Evolutionary conservation across 1,139 yeast genomes (phyloP).

Genomic region (Taphrina pruni): DNA sequence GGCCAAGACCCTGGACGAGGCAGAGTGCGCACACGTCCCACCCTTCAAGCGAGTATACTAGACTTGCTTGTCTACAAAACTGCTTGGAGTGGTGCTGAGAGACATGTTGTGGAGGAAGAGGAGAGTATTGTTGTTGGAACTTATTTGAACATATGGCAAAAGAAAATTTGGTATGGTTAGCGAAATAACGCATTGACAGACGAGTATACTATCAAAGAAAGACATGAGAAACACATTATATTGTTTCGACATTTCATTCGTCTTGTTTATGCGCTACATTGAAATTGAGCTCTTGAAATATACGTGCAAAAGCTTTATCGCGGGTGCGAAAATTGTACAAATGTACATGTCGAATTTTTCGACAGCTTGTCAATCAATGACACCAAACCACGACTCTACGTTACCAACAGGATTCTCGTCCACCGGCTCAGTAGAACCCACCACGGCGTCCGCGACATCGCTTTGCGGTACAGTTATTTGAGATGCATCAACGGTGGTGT

Average conservation of each 20-base stretch:
- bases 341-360: too few species aligned
- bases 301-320: too few species aligned
- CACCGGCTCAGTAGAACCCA: too few species aligned
- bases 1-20: constrained; percentile 81
- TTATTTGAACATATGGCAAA: constrained; percentile 11
- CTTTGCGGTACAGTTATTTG: too few species aligned
- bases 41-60: constrained; percentile 45
- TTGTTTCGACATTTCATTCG: too few species aligned
- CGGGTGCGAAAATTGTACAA: too few species aligned
- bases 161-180: not conserved
- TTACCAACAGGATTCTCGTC: too few species aligned
- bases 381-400: constrained; percentile 3
- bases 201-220: constrained; percentile 5
- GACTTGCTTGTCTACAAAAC: not conserved
- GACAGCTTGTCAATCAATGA: not conserved
- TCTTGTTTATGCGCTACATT: too few species aligned
- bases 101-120: not conserved
- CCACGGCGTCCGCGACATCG: not conserved
- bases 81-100: too few species aligned
- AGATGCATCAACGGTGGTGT: too few species aligned
- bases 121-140: not conserved
- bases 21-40: constrained; percentile 76
- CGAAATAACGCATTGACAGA: not conserved
- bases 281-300: too few species aligned
- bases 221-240: not conserved